Base-by-base conservation (phyloP, 768 basidiomycete species). In the Lentinula guzmanii region DNA sequence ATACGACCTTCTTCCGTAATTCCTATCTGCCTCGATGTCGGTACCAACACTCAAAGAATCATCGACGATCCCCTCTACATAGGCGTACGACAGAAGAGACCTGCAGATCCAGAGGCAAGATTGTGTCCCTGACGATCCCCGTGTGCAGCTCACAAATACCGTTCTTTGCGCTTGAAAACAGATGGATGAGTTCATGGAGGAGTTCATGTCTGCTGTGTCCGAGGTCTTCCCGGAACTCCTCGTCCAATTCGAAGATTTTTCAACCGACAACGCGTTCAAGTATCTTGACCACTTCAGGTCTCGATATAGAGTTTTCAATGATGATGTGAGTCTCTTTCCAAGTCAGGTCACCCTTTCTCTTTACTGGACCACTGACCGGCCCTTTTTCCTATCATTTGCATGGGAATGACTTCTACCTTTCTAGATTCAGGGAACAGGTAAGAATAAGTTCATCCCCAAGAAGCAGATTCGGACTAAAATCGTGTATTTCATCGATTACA, bases 171-270 rank as follows among this genome's bases (percentile, higher is more conserved):
- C 16, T 63, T 1, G 31, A 34, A 21, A 28, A 13, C 63, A 86
- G 84, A 87, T 88, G 79, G 83, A 86, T 46, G 85, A 73, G 41
- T 90, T 91, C 74, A 86, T 91, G 83, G 82, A 86, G 58, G 84
- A 86, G 65, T 90, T 91, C 72, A 90, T 91, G 86, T 70, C 74
- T 15, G 84, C 86, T 8, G 84, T 88, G 78, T 71, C 74, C 46
- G 79, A 82, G 33, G 80, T 83, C 15, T 90, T 88, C 72, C 89
- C 89, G 6, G 74, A 82, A 4, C 73, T 87, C 53, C 74, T 90
- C 64, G 81, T 91, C n/a, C 89, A 90, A 62, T 90, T 87, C 63
- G 86, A 87, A 64, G 85, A 91, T 69, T 92, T 89, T 69, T 86
- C 87, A 55, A 90, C 88, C 1, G 86, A 91, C 68, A 87, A 88